phyloP scores from a whole-genome alignment of 441 rosid species.

The Corymbia calophylla region DNA sequence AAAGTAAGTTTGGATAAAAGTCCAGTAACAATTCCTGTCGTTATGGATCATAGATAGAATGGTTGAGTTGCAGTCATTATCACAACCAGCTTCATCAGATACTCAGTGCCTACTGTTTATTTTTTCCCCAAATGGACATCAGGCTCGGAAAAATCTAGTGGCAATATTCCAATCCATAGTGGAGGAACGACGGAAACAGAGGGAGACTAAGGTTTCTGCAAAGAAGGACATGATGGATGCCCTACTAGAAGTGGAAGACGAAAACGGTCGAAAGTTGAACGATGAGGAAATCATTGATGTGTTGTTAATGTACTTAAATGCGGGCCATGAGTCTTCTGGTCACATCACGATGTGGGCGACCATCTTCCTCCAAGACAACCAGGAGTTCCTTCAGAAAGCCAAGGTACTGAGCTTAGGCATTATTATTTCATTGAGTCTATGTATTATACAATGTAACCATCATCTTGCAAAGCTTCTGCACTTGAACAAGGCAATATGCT shows the following conservation, averaged over 20 bases:
- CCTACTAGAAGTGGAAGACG: conserved; percentile 58
- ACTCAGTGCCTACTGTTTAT: background rate
- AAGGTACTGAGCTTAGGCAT: conserved; percentile 23
- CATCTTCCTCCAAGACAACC: conserved; percentile 51
- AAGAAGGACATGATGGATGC: conserved; percentile 76
- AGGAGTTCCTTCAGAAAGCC: conserved; percentile 44
- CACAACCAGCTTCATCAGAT: background rate
- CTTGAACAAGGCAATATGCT: background rate
- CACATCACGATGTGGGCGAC: conserved; percentile 84
- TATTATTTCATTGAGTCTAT: background rate
- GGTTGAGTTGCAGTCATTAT: background rate
- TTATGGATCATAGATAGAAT: background rate
- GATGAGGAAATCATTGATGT: conserved; percentile 76
- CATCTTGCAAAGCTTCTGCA: background rate
- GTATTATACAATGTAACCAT: background rate
- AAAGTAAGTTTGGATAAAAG: background rate
- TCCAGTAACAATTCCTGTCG: background rate
- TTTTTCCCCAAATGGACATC: background rate
- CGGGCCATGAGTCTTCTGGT: conserved; percentile 91
- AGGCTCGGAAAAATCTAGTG: conserved; percentile 78
- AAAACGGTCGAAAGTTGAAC: conserved; percentile 46
- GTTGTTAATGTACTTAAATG: conserved; percentile 76
- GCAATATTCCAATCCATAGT: conserved; percentile 40
- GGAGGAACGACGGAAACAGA: conserved; percentile 35
- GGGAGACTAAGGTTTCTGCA: background rate